phyloP scores from a whole-genome alignment of 1,284 basidiomycete species.

The Ganoderma resinaceum region DNA sequence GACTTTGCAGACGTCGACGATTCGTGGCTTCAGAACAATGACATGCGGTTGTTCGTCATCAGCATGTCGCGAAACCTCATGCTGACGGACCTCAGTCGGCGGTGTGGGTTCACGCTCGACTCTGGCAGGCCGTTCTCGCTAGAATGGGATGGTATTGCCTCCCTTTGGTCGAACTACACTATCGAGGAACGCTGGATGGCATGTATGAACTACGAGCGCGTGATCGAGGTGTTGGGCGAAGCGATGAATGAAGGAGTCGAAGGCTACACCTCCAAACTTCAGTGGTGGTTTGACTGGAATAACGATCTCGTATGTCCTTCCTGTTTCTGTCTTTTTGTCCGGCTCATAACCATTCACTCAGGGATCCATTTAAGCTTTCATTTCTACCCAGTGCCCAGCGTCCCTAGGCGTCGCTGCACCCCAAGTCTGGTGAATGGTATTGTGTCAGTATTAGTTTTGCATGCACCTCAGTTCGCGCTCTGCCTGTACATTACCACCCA shows the following conservation, averaged over 20 bases:
- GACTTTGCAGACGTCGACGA: background rate
- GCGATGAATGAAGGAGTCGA: slow-evolving; percentile 3
- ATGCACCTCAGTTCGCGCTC: background rate
- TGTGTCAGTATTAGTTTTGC: background rate
- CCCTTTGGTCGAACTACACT: slow-evolving; percentile 3
- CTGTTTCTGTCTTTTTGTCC: background rate
- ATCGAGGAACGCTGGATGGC: background rate
- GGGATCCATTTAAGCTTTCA: background rate
- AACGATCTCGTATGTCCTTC: background rate
- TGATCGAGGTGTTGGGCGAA: background rate
- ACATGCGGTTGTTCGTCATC: background rate
- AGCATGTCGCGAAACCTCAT: background rate
- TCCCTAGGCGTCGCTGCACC: too few species aligned
- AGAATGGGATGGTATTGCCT: background rate
- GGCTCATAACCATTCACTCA: background rate
- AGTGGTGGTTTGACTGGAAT: slow-evolving; percentile 1
- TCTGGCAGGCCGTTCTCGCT: background rate
- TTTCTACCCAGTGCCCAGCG: background rate
- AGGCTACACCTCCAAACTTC: background rate
- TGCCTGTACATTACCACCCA: background rate
- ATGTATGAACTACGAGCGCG: background rate
- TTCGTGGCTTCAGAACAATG: background rate
- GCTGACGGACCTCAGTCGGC: background rate
- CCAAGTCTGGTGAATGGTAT: background rate
- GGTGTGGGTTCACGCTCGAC: background rate